These are phyloP conservation scores for Dalbergia cochinchinensis DNA, from an alignment of 306 rosid genomes.

Conservation along the genomic window DNA sequence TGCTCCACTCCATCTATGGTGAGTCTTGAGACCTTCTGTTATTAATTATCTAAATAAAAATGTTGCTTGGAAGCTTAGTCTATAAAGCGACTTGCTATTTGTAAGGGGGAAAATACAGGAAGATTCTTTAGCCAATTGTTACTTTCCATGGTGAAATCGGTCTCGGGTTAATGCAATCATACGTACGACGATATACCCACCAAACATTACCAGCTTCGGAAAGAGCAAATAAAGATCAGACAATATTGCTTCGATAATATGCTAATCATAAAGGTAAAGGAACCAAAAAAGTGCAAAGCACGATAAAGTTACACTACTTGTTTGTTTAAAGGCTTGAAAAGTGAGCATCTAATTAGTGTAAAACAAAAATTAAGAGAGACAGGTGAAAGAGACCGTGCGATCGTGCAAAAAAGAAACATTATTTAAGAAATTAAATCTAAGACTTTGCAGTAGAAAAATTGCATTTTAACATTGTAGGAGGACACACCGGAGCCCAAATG, in stretches of 20 bases:
- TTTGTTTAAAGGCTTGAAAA: neutral
- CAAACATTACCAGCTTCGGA: neutral
- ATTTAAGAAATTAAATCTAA: neutral
- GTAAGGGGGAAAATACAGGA: neutral
- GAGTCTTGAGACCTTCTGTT: no score
- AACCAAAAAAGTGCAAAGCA: constrained; percentile 21
- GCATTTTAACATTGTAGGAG: neutral
- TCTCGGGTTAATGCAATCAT: neutral
- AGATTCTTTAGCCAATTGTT: neutral
- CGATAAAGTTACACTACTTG: constrained; percentile 7
- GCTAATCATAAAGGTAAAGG: constrained; percentile 4
- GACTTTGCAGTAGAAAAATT: constrained; percentile 3
- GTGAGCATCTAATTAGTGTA: neutral
- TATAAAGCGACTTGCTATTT: neutral
- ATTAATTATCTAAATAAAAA: no score
- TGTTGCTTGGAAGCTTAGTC: neutral
- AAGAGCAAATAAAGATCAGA: neutral
- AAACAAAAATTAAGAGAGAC: neutral
- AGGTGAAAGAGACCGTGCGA: neutral
- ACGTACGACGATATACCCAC: neutral
- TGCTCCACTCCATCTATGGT: no score
- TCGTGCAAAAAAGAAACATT: neutral
- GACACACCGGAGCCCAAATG: neutral
- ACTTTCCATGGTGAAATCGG: neutral
- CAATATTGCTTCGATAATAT: constrained; percentile 19